Evolutionary conservation across 2,329 filamentous ascomycete species (phyloP), one percentile per base, ranked within the genome.

Genomic region (Paramyrothecium sp.): DNA sequence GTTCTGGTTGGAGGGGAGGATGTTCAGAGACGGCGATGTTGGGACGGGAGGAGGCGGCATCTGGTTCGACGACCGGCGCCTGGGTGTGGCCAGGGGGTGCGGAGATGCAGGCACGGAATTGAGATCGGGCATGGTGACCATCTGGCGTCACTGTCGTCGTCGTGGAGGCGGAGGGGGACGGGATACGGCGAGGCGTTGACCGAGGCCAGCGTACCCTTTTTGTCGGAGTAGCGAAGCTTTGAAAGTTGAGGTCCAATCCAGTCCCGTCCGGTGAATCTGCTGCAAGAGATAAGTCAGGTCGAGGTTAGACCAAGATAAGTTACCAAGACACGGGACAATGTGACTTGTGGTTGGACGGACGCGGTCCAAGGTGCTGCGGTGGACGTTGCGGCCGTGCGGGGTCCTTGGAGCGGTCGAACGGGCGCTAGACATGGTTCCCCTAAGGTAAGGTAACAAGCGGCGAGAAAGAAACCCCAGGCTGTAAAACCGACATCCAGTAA

Each of bases 1-100:
- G 53, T 67, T 74, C 67, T 83, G 81, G 69, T 83, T 84, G 22
- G 81, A 84, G 2, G 83, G 84, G 20, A 86, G 77, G 62, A 87
- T 82, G 60, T 85, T 81, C 30, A 84, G 73, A 16, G 79, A 77
- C 7, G 80, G 73, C 22, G 78, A 75, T 7, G 64, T 56, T 3
- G 78, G 60, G 13, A 60, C 60, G 13, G 75, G 69, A 22, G 75
- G 73, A 46, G 75, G 72, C 53, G 75, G 67, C 73, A 78, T 78
- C 56, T 79, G 76, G 57, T 72, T 72, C 20, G 73, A 71, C 30
- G 80, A 80, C 47, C 76, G 69, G 51, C 80, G 79, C 52, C 77
- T 73, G 21, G 77, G 75, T 10, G 67, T 63, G 20, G 73, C 75
- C 34, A 79, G 72, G 41, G 75, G 68, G 60, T 75, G 78, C 53